phyloP scores from a whole-genome alignment of 2,329 filamentous ascomycete genomes.

The Sporothrix brunneoviolacea region DNA sequence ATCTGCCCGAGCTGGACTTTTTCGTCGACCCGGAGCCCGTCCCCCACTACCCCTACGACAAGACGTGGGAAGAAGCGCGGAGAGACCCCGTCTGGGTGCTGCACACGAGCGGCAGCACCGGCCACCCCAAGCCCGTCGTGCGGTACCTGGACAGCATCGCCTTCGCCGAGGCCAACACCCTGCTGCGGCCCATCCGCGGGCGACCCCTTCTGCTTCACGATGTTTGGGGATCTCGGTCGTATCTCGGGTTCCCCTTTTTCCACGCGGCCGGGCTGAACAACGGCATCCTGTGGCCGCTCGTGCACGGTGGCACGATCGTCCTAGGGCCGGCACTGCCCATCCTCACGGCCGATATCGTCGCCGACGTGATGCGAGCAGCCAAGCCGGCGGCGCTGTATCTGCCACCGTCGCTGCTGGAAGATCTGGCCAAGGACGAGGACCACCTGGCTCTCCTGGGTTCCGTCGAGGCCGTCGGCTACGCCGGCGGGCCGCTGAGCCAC shows the following conservation, averaged over 20 bases:
- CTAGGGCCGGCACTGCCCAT: slow-evolving; percentile 22
- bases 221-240: not conserved
- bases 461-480: slow-evolving; percentile 30
- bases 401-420: slow-evolving; percentile 37
- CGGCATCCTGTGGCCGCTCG: slow-evolving; percentile 13
- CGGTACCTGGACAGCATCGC: not conserved
- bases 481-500: slow-evolving; percentile 33
- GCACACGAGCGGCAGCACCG: slow-evolving; percentile 42
- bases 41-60: slow-evolving; percentile 2
- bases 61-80: slow-evolving; percentile 33
- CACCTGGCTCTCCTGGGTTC: not conserved
- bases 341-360: slow-evolving; percentile 27
- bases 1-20: slow-evolving; percentile 21
- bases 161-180: slow-evolving; percentile 32
- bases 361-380: slow-evolving; percentile 26
- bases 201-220: not conserved
- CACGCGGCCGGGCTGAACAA: slow-evolving; percentile 21
- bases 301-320: slow-evolving; percentile 28
- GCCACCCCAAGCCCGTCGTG: slow-evolving; percentile 40
- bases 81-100: slow-evolving; percentile 36
- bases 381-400: slow-evolving; percentile 25
- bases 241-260: slow-evolving; percentile 31
- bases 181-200: slow-evolving; percentile 23
- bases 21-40: not conserved
- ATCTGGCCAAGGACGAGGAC: slow-evolving; percentile 24